A percentile compares a stretch with the other conserved stretches of the same genome.
These are phyloP conservation scores for Coemansia sp. DNA, from an alignment of 192 early-diverging fungal species.

Conservation along the genomic window DNA sequence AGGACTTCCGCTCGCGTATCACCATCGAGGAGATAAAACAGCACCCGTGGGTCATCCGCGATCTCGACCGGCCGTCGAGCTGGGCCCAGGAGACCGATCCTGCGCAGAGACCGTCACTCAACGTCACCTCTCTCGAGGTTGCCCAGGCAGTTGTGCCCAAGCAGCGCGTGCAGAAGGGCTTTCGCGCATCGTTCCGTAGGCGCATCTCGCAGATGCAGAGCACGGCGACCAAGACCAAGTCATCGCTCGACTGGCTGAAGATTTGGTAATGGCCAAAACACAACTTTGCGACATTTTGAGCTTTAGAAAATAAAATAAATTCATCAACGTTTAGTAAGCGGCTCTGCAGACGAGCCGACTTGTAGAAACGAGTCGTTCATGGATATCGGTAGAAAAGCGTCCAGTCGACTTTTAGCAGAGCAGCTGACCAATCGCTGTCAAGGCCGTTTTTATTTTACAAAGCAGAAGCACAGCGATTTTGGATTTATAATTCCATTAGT, in stretches of 20 bases:
- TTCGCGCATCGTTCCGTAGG: conserved; percentile 42
- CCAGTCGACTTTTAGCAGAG: neutral
- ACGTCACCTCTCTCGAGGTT: conserved; percentile 83
- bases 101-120: conserved; percentile 61
- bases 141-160: conserved; percentile 56
- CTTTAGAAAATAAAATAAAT: too few species aligned
- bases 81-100: conserved; percentile 86
- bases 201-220: conserved; percentile 46
- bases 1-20: conserved; percentile 81
- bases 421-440: neutral
- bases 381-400: too few species aligned
- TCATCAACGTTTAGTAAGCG: too few species aligned
- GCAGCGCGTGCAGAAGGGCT: conserved; percentile 34
- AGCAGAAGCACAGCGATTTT: neutral
- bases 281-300: too few species aligned
- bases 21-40: conserved; percentile 87
- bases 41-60: conserved; percentile 87
- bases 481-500: neutral
- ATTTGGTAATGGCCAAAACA: conserved; percentile 26
- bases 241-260: conserved; percentile 55
- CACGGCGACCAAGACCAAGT: conserved; percentile 44
- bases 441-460: neutral
- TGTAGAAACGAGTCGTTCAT: too few species aligned
- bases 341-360: too few species aligned
- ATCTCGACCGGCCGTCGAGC: conserved; percentile 60